Evolutionary conservation across 2,329 filamentous ascomycete genomes (phyloP), one percentile per base, ranked within the genome.

Genomic region (Penicillium sp.): DNA sequence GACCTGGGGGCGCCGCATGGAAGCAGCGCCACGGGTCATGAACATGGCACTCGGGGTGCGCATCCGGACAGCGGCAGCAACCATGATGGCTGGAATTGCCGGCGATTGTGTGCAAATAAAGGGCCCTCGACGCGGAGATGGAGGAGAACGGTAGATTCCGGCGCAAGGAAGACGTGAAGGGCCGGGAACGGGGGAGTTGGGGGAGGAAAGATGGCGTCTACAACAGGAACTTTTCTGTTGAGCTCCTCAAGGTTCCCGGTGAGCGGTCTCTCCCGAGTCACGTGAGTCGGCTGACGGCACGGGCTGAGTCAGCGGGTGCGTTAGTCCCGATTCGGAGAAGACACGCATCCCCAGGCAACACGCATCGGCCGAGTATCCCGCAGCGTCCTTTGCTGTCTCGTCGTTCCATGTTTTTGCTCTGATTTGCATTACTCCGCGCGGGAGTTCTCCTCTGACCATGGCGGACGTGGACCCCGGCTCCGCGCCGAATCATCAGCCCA

Each of bases 1-100:
- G 45, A 62, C 58, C 52, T 71, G 63, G 47, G 68, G 66, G 52
- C 68, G 67, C 55, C 71, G 70, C 60, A 76, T 62, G 51, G 68
- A 59, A 41, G 58, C 60, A 52, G 64, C 57, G 41, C 65, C 63
- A 51, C 64, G 67, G 48, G 60, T 59, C 45, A 70, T 57, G 40
- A 71, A 57, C 57, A 69, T 65, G 49, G 67, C 65, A 56, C 64
- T 64, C 48, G 65, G 63, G 43, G 62, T 64, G 58, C 69, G 67
- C 63, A 70, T 69, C 53, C 71, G 63, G 50, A 71, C 62, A 57
- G 62, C 64, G 57, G 67, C 64, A 58, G 77, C 75, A 65, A 77
- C 75, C 77, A 80, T 80, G 63, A 67, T 73, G 67, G 57, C 51
- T 36, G 37, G 37, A 48, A 52, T 53, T 58, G 56, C 58, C 58